Base-by-base conservation (phyloP, 805 yeast species). In the Danielia reshetovae region DNA sequence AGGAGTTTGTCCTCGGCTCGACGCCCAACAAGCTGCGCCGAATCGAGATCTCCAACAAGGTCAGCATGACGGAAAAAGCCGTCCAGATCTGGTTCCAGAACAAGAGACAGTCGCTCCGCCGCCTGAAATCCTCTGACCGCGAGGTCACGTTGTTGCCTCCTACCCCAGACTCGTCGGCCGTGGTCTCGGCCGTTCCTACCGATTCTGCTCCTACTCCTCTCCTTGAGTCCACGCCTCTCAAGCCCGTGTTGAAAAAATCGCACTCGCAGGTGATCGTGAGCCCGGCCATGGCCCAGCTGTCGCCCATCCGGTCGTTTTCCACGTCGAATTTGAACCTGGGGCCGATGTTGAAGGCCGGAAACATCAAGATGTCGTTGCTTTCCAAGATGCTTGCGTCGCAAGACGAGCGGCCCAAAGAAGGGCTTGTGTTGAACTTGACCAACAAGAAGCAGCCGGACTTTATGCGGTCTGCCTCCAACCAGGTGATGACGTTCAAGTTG, bases 61-160 rank as follows among this genome's bases (percentile, higher is more conserved):
- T 93, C 26, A 80, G 79, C 47, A 93, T 93, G 97, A 78, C 90
- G n/a, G 97, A 89, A 59, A 87, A 89, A 59, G 96, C 97, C 2
- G 95, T 93, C 23, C 98, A 93, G 65, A 87, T 90, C 43, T 93
- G 98, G 98, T 93, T 93, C 65, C 98, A 93, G 64, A 93, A 93
- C 62, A 85, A 80, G 59, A 77, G 98, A 59, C 97, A 90, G 61
- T 74, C 89, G 24, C 62, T 82, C 43, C 74, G 88, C 51, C 77
- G 80, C 48, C 68, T 63, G 32, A 49, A 52, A 36, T 42, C 44
- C 27, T 35, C 48, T 11, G 72, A 66, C 31, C 62, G 52, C 43
- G 72, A 68, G 48, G 50, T 68, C 27, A 63, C 71, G 7, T 68
- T 59, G 39, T 55, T 68, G 44, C 70, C 71, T 19, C 69, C 70